Percentiles rank a stretch among this genome's conserved stretches.
Conservation (phyloP, 805 yeast species). For the Sporopachydermia quercuum region DNA sequence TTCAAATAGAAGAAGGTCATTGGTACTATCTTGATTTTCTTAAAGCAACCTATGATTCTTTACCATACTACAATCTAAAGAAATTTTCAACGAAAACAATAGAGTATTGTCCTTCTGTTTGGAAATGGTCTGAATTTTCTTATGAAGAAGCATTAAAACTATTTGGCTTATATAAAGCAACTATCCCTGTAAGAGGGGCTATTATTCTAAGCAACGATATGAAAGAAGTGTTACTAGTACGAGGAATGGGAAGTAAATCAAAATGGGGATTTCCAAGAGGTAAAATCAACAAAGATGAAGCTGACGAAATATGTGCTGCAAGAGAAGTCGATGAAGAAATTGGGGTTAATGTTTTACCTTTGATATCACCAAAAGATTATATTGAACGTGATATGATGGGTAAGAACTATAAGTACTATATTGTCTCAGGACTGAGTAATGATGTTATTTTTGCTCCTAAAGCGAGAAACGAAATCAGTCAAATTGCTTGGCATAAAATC, state of each 20-base stretch:
- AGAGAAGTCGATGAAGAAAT: conserved; percentile 91
- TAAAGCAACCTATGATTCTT: conserved; percentile 50
- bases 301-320: conserved; percentile 76
- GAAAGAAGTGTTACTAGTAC: conserved; percentile 62
- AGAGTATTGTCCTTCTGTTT: conserved; percentile 56
- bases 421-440: conserved; percentile 68
- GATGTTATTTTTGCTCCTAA: conserved; percentile 60
- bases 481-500: conserved; percentile 50
- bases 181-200: conserved; percentile 94
- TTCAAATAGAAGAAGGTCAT: conserved; percentile 95
- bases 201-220: conserved; percentile 64
- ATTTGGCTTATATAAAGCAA: conserved; percentile 73
- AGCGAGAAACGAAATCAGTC: conserved; percentile 78
- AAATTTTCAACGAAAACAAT: conserved; percentile 54
- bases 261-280: conserved; percentile 97
- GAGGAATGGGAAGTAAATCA: conserved; percentile 62
- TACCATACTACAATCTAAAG: conserved; percentile 70
- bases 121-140: conserved; percentile 77
- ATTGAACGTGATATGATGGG: conserved; percentile 72
- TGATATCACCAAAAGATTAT: conserved; percentile 53
- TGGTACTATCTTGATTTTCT: conserved; percentile 91
- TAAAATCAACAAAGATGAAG: conserved; percentile 85
- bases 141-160: conserved; percentile 48
- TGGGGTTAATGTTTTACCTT: conserved; percentile 68
- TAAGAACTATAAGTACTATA: conserved; percentile 72